A percentile compares a stretch with the other conserved stretches of the same genome.
Evolutionary conservation across 208 protist species (phyloP).

Genomic region (Leishmania gerbilli): DNA sequence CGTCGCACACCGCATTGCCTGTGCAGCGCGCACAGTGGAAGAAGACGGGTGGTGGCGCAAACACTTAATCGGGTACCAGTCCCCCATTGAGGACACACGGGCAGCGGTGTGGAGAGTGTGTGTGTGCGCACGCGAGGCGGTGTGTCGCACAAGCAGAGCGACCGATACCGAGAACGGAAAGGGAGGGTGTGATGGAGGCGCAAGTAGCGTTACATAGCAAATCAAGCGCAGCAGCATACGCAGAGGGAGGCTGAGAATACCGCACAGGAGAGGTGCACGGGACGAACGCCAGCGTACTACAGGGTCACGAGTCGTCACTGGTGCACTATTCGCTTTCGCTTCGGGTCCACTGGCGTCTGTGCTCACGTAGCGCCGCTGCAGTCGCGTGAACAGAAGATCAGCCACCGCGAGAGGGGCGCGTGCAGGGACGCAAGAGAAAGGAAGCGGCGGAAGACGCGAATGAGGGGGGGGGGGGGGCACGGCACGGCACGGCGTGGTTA

Average conservation of each 20-base stretch:
- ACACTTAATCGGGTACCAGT: neutral
- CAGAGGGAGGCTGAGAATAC: no score
- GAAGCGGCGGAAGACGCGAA: neutral
- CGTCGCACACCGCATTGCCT: slow-evolving; percentile 3
- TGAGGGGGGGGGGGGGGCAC: neutral
- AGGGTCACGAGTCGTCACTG: neutral
- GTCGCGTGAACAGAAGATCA: neutral
- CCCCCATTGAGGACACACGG: neutral
- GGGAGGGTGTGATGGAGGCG: neutral
- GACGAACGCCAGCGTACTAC: neutral
- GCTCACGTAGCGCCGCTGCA: neutral
- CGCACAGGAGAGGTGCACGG: no score
- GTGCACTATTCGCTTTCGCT: neutral
- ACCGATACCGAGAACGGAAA: neutral
- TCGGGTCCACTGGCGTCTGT: neutral
- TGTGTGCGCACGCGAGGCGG: neutral
- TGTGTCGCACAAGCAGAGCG: neutral
- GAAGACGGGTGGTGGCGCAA: neutral
- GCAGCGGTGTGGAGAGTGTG: neutral
- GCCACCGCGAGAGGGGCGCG: neutral
- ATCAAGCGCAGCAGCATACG: no score
- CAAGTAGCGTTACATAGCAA: neutral
- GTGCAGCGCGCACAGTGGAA: neutral
- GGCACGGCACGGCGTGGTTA: neutral
- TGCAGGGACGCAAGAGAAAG: neutral